A percentile compares a stretch with the other conserved stretches of the same genome.
These are phyloP conservation scores for Cercospora sojina DNA, from an alignment of 2,329 filamentous ascomycete genomes.

Conservation along the genomic window DNA sequence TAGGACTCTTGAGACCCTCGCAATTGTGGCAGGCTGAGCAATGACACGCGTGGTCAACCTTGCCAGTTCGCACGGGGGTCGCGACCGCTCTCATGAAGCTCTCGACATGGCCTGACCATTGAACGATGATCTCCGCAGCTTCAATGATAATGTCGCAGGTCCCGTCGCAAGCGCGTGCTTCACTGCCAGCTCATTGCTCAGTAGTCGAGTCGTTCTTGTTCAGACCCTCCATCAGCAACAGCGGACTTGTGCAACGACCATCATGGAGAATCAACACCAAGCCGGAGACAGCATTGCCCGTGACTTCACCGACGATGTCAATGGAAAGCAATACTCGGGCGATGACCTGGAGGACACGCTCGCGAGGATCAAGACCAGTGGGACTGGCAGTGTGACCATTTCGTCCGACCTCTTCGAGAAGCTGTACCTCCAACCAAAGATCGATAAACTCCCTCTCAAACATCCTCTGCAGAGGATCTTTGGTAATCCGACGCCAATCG, in stretches of 20 bases:
- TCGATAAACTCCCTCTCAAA: slow-evolving; percentile 19
- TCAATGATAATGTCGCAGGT: background rate
- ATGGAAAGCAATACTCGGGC: slow-evolving; percentile 16
- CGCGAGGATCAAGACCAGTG: slow-evolving; percentile 23
- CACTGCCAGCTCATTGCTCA: background rate
- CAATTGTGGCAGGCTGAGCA: background rate
- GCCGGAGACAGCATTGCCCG: slow-evolving; percentile 23
- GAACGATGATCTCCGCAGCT: slow-evolving; percentile 8
- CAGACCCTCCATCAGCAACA: background rate
- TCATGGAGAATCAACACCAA: slow-evolving; percentile 6
- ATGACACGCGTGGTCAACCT: slow-evolving; percentile 1
- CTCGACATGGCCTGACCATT: slow-evolving; percentile 12
- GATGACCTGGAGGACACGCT: slow-evolving; percentile 22
- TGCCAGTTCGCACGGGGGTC: slow-evolving; percentile 2
- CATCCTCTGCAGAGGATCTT: slow-evolving; percentile 28
- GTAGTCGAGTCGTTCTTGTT: background rate
- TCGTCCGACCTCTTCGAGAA: slow-evolving; percentile 28
- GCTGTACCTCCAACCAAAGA: slow-evolving; percentile 27
- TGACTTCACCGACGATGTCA: slow-evolving; percentile 23
- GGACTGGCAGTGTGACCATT: slow-evolving; percentile 26
- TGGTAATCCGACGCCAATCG: slow-evolving; percentile 27
- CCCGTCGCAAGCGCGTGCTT: background rate
- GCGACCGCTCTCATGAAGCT: slow-evolving; percentile 3
- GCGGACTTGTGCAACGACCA: background rate
- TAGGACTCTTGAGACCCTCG: slow-evolving; percentile 2